A percentile compares a stretch with the other conserved stretches of the same genome.
These are phyloP conservation scores for Sonneratia alba DNA, from an alignment of 345 rosid genomes.

Conservation along the genomic window DNA sequence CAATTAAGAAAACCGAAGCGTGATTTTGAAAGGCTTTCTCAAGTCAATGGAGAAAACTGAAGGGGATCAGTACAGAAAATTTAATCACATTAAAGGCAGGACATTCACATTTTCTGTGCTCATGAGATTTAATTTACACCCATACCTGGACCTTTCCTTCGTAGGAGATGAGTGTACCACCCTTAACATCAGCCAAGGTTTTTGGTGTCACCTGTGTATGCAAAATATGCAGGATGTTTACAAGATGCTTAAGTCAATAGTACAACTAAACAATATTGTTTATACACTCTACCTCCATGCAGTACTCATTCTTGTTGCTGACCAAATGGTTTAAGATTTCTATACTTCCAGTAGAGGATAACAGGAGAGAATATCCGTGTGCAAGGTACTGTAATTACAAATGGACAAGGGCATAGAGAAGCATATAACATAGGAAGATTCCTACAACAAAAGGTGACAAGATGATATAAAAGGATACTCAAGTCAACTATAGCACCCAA, in stretches of 20 bases:
- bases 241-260: not conserved
- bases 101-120: not conserved
- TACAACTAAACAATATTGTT: not conserved
- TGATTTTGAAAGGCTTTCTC: not conserved
- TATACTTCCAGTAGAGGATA: conserved; percentile 41
- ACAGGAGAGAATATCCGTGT: not conserved
- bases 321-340: conserved; percentile 87
- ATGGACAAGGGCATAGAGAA: not conserved
- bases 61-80: not conserved
- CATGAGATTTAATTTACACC: not conserved
- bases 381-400: not conserved
- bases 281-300: conserved; percentile 60
- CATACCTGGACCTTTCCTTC: conserved; percentile 95
- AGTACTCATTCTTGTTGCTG: conserved; percentile 78
- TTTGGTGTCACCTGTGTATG: conserved; percentile 82
- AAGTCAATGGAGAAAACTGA: not conserved
- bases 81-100: not conserved
- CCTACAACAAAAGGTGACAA: not conserved
- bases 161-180: conserved; percentile 95
- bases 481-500: conserved; percentile 91
- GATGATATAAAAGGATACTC: conserved; percentile 51
- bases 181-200: conserved; percentile 95
- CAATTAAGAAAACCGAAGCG: not conserved
- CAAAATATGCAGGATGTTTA: not conserved
- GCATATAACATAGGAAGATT: not conserved